Base-by-base conservation (phyloP, 805 yeast genomes). In the Ogataea nitratoaversa region DNA sequence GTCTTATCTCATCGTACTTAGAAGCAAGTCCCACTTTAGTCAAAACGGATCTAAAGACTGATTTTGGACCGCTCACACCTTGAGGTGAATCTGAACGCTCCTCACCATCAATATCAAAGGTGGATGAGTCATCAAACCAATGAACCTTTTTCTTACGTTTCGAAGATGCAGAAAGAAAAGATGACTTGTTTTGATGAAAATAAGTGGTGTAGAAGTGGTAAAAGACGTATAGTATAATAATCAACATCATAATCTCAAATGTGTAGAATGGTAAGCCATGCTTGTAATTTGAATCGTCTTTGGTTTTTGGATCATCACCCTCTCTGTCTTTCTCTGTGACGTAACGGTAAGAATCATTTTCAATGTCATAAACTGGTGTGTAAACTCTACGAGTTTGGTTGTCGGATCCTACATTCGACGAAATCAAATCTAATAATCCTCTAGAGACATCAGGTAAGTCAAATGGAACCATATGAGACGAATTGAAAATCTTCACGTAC, bases 391-490 rank as follows among this genome's bases (percentile, higher is more conserved):
- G 45, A 0, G 53, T 51, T 14, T 49, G 46, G 14, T 44, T 52
- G 19, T 14, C 19, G 18, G 7, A n/a, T 30, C 60, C 62, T 35
- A 43, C 60, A 40, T 68, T 65, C 1, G 62, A 60, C 1, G 62
- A 50, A 20, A 70, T 52, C 18, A 76, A 44, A 53, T 87, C 89
- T 30, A 89, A 64, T 44, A 90, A 62, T 14, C 88, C 87, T 48
- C 89, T 70, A 7, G 90, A 75, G 20, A 75, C 71, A 34, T 71
- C 77, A 2, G 93, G 84, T 38, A 76, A 65, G 58, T 90, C 97
- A 49, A 76, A 82, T 1, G 98, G 95, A 19, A 89, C 93, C 98
- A 93, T 91, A 57, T 93, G 98, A 3, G 95, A 83, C 0, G 95
- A 78, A 50, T 86, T 77, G 57, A 64, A 76, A 2, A 91, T 77